Conservation (phyloP, 305 asterid species). For the Nicotiana rustica region DNA sequence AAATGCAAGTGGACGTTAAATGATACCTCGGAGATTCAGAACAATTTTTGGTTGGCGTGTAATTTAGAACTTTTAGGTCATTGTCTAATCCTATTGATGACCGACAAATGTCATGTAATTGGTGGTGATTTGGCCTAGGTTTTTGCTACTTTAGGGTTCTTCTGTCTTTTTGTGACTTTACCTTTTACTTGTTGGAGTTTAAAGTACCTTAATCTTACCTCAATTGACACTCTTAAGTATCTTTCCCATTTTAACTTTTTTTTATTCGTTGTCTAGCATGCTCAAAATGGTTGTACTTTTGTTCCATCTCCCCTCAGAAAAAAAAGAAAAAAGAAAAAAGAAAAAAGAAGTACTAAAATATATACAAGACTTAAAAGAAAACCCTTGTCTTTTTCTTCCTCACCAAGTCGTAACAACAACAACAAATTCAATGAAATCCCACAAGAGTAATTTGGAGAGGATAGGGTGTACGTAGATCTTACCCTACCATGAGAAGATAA, state of each 20-base stretch:
- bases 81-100: constrained; percentile 44
- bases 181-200: background rate
- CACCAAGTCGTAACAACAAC: too few relatives aligned
- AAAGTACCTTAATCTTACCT: background rate
- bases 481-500: too few relatives aligned
- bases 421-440: too few relatives aligned
- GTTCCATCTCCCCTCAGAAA: background rate
- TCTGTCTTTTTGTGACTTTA: background rate
- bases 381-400: too few relatives aligned
- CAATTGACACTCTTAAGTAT: background rate
- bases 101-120: constrained; percentile 35
- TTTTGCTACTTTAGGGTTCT: constrained; percentile 31
- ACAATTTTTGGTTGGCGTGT: background rate
- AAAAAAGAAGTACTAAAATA: too few relatives aligned
- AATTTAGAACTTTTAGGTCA: constrained; percentile 36
- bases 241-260: background rate
- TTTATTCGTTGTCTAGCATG: background rate
- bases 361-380: too few relatives aligned
- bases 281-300: background rate
- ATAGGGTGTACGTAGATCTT: too few relatives aligned
- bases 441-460: too few relatives aligned
- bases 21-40: background rate
- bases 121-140: background rate
- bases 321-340: too few relatives aligned
- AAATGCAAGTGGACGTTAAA: background rate